These are phyloP conservation scores for Wickerhamiella domercqiae DNA, from an alignment of 805 yeast genomes.

Conservation along the genomic window DNA sequence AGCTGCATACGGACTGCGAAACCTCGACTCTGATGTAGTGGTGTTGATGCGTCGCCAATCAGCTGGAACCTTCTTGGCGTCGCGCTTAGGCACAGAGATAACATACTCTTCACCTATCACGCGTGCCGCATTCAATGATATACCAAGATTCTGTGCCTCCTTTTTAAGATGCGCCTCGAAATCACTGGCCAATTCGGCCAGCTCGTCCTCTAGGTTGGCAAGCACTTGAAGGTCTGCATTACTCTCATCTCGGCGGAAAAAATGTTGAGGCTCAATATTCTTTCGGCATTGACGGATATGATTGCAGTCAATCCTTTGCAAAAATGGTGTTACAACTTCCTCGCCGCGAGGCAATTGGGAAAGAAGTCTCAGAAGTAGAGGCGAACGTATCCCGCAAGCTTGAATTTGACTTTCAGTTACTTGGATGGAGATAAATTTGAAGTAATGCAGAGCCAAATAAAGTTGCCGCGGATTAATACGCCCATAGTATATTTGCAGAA, in stretches of 20 bases:
- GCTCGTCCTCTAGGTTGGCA: conserved; percentile 23
- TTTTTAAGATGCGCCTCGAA: conserved; percentile 38
- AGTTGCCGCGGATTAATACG: conserved; percentile 45
- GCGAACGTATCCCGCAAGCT: conserved; percentile 21
- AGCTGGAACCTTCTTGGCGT: conserved; percentile 43
- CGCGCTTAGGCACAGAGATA: conserved; percentile 55
- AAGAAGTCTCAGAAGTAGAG: conserved; percentile 28
- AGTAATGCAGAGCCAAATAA: conserved; percentile 35
- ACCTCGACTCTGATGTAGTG: conserved; percentile 54
- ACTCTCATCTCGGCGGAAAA: background rate
- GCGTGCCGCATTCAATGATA: conserved; percentile 44
- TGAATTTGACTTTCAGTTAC: conserved; percentile 14
- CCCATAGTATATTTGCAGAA: conserved; percentile 46
- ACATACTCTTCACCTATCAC: conserved; percentile 55
- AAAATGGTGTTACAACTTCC: conserved; percentile 18
- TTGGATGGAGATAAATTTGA: conserved; percentile 23
- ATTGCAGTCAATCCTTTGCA: conserved; percentile 15
- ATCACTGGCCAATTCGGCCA: conserved; percentile 31
- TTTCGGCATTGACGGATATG: conserved; percentile 18
- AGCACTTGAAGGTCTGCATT: conserved; percentile 4
- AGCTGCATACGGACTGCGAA: conserved; percentile 45
- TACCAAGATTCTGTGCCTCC: conserved; percentile 32
- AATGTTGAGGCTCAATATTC: conserved; percentile 10
- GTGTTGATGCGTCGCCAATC: conserved; percentile 69
- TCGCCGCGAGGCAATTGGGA: conserved; percentile 25